These are phyloP conservation scores for Aspergillus sclerotiicarbonarius DNA, from an alignment of 495 filamentous ascomycete species.

Conservation along the genomic window DNA sequence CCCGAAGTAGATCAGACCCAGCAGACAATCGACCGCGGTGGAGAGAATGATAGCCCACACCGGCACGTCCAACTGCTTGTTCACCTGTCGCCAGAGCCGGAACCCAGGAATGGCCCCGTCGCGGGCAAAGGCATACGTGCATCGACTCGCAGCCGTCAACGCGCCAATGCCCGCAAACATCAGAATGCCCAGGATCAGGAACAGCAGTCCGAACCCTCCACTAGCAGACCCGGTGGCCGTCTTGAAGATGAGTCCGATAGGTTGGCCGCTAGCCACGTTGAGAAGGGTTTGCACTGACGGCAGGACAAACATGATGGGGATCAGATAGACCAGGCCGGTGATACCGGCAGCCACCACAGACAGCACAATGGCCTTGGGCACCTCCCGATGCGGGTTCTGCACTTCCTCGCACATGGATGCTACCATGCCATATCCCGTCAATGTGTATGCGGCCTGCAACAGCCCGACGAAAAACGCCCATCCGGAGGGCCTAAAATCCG, in stretches of 20 bases:
- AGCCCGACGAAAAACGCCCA: constrained; percentile 63
- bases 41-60: constrained; percentile 58
- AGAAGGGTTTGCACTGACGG: constrained; percentile 51
- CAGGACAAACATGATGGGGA: constrained; percentile 66
- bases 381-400: constrained; percentile 63
- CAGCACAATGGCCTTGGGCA: constrained; percentile 68
- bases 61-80: constrained; percentile 55
- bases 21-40: constrained; percentile 50
- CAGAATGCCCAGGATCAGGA: constrained; percentile 71
- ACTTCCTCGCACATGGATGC: constrained; percentile 67
- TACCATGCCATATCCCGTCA: constrained; percentile 59
- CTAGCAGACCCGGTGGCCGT: constrained; percentile 34
- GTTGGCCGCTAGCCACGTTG: constrained; percentile 58
- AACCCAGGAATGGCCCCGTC: constrained; percentile 65
- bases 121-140: constrained; percentile 75
- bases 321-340: constrained; percentile 68
- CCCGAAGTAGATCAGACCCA: constrained; percentile 64
- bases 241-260: constrained; percentile 36
- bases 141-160: constrained; percentile 70
- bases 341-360: constrained; percentile 67
- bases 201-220: constrained; percentile 70
- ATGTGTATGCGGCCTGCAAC: constrained; percentile 57
- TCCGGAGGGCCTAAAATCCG: constrained; percentile 46
- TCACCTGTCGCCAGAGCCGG: constrained; percentile 58
- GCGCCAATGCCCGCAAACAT: constrained; percentile 69